Evolutionary conservation across 1,139 yeast genomes (phyloP).

Genomic region (Arxiozyma telluris): DNA sequence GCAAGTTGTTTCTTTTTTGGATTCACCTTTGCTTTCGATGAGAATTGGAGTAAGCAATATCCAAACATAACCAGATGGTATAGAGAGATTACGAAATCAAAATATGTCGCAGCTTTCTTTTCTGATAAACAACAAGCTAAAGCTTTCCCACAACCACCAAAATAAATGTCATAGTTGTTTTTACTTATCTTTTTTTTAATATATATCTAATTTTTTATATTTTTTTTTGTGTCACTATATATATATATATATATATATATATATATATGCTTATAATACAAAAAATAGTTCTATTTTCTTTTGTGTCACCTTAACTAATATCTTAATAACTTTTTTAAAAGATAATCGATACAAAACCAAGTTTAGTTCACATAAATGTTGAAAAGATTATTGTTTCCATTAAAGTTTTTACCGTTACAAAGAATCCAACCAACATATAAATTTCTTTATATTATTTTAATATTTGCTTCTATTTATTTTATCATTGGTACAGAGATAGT

Average conservation of each 20-base stretch:
- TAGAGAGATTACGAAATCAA: constrained; percentile 52
- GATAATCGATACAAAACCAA: not conserved
- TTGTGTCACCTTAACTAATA: not conserved
- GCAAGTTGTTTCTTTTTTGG: constrained; percentile 40
- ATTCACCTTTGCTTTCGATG: constrained; percentile 46
- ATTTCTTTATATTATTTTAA: not conserved
- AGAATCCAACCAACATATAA: not conserved
- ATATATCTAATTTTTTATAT: not conserved
- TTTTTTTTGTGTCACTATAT: not conserved
- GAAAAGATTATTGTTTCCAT: not conserved
- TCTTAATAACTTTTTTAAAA: not conserved
- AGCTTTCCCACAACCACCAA: not conserved
- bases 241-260: not conserved
- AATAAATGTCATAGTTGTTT: not conserved
- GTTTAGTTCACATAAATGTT: not conserved
- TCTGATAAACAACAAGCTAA: constrained; percentile 45
- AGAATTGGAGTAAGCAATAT: constrained; percentile 60
- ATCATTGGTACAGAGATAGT: not conserved
- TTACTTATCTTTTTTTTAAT: too few relatives aligned
- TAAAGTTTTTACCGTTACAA: not conserved
- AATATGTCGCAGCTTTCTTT: constrained; percentile 40
- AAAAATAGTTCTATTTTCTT: not conserved
- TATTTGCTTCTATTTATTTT: not conserved
- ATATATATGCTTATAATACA: not conserved
- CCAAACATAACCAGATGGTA: constrained; percentile 77